These are phyloP conservation scores for Fomitopsis schrenkii DNA, from an alignment of 1,284 basidiomycete genomes.

Conservation along the genomic window DNA sequence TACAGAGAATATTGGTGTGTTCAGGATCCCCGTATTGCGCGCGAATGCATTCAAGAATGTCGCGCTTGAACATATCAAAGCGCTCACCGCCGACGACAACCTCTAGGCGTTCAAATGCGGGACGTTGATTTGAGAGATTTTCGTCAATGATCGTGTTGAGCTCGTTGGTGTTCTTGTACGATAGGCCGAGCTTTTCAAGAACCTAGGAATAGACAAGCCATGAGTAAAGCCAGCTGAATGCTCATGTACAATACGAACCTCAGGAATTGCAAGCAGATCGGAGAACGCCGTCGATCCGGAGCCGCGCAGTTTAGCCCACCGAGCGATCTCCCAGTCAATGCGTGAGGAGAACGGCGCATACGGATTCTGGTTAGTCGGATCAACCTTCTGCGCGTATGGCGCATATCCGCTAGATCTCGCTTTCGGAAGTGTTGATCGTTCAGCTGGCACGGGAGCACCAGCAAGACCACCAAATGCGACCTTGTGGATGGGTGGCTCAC, in stretches of 20 bases:
- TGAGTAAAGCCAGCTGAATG: neutral
- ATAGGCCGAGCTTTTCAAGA: neutral
- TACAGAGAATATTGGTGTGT: too few relatives aligned
- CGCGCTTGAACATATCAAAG: neutral
- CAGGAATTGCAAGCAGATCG: slow-evolving; percentile 16
- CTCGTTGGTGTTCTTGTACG: neutral
- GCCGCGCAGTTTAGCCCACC: slow-evolving; percentile 18
- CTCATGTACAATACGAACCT: slow-evolving; percentile 5
- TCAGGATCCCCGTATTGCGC: too few relatives aligned
- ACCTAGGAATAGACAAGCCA: too few relatives aligned
- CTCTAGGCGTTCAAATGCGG: neutral
- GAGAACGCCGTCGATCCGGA: slow-evolving; percentile 16
- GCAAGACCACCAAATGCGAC: too few relatives aligned
- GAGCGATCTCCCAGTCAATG: slow-evolving; percentile 17
- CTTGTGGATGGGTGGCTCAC: too few relatives aligned
- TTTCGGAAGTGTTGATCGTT: too few relatives aligned
- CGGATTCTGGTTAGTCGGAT: slow-evolving; percentile 1
- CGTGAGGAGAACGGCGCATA: slow-evolving; percentile 17
- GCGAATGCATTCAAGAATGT: neutral
- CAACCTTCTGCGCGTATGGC: too few relatives aligned
- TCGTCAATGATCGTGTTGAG: slow-evolving; percentile 1
- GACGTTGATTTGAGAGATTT: neutral
- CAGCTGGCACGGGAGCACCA: too few relatives aligned
- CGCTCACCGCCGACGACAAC: neutral
- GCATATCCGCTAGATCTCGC: too few relatives aligned